Evolutionary conservation across 345 rosid genomes (phyloP).

Genomic region (Geranium rotundifolium): DNA sequence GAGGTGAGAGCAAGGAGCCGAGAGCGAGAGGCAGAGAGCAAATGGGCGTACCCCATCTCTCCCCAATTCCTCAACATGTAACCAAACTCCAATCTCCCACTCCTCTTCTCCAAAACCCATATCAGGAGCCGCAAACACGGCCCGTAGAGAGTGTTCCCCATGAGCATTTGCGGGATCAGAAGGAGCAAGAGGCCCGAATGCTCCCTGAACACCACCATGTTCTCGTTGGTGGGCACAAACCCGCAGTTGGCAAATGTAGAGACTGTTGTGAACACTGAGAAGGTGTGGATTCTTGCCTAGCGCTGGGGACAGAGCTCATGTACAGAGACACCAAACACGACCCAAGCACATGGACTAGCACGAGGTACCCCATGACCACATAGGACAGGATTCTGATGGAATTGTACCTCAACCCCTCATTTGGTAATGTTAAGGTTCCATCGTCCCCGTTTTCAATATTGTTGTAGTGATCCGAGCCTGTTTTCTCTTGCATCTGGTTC

Average conservation of each 20-base stretch:
- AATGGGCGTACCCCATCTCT: constrained; percentile 33
- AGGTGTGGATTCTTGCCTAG: constrained; percentile 33
- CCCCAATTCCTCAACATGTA: constrained; percentile 26
- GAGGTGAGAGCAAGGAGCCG: constrained; percentile 22
- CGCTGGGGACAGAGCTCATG: constrained; percentile 24
- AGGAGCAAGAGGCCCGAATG: constrained; percentile 44
- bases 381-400: constrained; percentile 13
- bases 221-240: constrained; percentile 59
- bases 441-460: too few relatives aligned
- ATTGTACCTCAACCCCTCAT: constrained; percentile 8
- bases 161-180: constrained; percentile 32
- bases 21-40: constrained; percentile 22
- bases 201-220: constrained; percentile 47
- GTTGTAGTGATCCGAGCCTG: too few relatives aligned
- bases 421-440: not conserved
- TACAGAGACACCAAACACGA: constrained; percentile 25
- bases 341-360: constrained; percentile 27
- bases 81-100: constrained; percentile 20
- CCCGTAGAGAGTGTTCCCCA: constrained; percentile 53
- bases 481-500: too few relatives aligned
- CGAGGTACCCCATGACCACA: constrained; percentile 34
- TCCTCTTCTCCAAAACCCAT: constrained; percentile 28
- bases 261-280: constrained; percentile 35
- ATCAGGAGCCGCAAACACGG: constrained; percentile 19
- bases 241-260: constrained; percentile 57